Conservation (phyloP, 2,329 filamentous ascomycete species). For the Dothiorella sarmentorum region DNA sequence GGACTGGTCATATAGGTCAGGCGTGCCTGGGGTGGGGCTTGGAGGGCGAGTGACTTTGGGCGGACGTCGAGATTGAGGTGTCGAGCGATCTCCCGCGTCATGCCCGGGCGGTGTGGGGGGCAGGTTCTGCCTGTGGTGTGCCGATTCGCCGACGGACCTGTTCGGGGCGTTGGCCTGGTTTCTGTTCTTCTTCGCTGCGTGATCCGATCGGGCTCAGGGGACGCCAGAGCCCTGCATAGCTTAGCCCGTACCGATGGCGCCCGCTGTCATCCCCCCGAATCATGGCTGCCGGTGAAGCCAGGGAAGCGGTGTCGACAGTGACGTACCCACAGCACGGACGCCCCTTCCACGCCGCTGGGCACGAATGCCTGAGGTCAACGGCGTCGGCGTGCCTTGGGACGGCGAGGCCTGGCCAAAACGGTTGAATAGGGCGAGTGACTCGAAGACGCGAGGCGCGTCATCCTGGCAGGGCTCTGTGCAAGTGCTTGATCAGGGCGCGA, state of each 20-base stretch:
- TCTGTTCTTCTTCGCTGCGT: too few species aligned
- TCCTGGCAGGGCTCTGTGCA: slow-evolving; percentile 14
- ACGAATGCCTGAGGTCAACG: not conserved
- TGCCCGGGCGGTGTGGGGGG: slow-evolving; percentile 12
- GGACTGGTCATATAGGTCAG: slow-evolving; percentile 14
- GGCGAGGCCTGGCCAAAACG: not conserved
- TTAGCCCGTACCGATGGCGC: not conserved
- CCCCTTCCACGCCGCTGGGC: not conserved
- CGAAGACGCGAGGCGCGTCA: not conserved
- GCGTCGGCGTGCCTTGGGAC: not conserved
- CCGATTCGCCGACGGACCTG: slow-evolving; percentile 8
- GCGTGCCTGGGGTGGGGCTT: not conserved
- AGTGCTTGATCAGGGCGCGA: too few species aligned
- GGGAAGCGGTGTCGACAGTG: slow-evolving; percentile 8
- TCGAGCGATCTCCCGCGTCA: slow-evolving; percentile 15
- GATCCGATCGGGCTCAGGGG: slow-evolving; percentile 3
- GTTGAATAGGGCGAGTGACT: not conserved
- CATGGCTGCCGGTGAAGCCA: too few species aligned
- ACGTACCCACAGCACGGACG: slow-evolving; percentile 13
- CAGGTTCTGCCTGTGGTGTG: not conserved
- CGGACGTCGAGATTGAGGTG: slow-evolving; percentile 14
- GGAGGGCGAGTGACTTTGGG: slow-evolving; percentile 12
- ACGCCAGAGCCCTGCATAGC: not conserved
- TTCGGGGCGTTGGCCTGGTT: too few species aligned
- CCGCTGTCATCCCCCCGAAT: not conserved